phyloP scores from a whole-genome alignment of 306 rosid genomes.

The Glycine latifolia region DNA sequence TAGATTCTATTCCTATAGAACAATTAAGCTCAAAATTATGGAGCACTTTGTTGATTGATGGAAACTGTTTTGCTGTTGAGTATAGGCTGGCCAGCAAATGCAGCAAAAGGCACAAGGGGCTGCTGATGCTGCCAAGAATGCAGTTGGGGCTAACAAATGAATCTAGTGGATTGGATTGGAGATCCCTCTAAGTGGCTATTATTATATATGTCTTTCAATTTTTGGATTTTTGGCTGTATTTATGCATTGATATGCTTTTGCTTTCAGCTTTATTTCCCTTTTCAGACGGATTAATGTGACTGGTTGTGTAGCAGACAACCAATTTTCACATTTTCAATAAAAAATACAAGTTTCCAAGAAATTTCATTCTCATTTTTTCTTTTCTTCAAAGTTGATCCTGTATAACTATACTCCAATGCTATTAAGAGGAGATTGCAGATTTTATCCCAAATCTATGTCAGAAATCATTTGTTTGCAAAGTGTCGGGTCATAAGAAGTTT shows the following conservation, averaged over 20 bases:
- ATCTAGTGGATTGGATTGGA: neutral
- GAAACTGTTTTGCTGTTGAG: neutral
- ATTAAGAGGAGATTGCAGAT: no score
- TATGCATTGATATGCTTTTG: neutral
- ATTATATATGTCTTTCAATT: neutral
- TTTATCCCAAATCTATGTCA: no score
- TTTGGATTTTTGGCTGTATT: neutral
- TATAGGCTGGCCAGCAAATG: constrained; percentile 55
- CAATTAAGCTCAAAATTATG: neutral
- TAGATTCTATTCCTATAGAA: neutral
- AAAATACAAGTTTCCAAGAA: no score
- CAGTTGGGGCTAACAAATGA: constrained; percentile 47
- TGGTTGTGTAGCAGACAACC: neutral
- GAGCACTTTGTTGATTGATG: neutral
- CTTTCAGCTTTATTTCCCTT: neutral
- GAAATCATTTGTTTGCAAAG: no score
- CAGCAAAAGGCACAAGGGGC: constrained; percentile 42
- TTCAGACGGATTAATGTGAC: neutral
- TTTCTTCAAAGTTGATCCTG: no score
- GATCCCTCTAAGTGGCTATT: constrained; percentile 10
- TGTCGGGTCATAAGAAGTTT: no score
- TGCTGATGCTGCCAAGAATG: constrained; percentile 45
- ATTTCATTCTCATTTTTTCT: no score
- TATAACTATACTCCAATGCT: no score
- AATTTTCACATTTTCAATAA: no score